phyloP scores from a whole-genome alignment of 106 monocot genomes.

The Amphibolis antarctica region DNA sequence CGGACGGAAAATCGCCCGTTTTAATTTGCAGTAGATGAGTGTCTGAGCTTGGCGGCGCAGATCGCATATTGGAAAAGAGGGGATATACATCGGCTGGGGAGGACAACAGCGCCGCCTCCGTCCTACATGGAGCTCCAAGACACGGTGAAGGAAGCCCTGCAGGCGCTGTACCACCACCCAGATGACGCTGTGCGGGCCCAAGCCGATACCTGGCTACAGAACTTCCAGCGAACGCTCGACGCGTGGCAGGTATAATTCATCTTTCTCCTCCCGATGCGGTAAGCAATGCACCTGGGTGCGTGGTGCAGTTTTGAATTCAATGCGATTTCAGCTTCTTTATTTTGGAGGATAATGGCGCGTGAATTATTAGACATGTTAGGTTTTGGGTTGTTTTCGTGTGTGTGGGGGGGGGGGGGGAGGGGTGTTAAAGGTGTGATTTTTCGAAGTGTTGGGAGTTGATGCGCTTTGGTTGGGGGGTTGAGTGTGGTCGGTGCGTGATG shows the following conservation, averaged over 20 bases:
- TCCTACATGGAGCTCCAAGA: constrained; percentile 46
- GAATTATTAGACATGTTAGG: background rate
- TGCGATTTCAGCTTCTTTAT: background rate
- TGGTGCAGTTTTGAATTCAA: background rate
- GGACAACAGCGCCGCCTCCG: background rate
- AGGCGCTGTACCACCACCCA: constrained; percentile 80
- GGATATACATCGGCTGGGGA: background rate
- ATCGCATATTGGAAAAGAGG: background rate
- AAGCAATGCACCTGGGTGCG: background rate
- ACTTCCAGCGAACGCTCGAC: constrained; percentile 88
- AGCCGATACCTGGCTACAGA: constrained; percentile 93
- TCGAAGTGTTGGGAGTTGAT: background rate
- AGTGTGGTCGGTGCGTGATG: background rate
- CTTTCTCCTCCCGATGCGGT: background rate
- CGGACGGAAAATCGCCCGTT: no score
- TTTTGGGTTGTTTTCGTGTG: no score
- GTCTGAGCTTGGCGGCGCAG: no score
- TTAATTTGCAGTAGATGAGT: no score
- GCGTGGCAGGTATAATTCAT: constrained; percentile 78
- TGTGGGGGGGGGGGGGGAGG: no score
- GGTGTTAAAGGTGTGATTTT: background rate
- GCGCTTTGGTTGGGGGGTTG: background rate
- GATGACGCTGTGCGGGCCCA: constrained; percentile 56
- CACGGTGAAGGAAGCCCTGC: constrained; percentile 73
- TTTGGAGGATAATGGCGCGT: background rate